phyloP scores from a whole-genome alignment of 306 rosid genomes.

The Senna siamea region DNA sequence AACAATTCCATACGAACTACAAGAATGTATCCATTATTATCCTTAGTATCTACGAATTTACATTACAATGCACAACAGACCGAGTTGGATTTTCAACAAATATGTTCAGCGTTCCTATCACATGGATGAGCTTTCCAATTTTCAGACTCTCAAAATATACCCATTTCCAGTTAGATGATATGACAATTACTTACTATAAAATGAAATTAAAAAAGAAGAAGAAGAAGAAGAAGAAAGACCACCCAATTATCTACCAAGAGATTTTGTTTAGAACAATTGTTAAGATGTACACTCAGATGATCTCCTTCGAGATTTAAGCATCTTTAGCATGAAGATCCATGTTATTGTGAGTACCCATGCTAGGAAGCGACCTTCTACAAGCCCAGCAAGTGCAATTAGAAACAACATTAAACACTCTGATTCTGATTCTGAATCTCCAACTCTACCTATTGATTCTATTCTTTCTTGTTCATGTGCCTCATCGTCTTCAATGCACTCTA shows the following conservation, averaged over 20 bases:
- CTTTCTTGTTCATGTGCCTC: background rate
- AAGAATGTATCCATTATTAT: too few species aligned
- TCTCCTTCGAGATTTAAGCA: slow-evolving; percentile 35
- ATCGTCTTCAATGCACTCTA: too few species aligned
- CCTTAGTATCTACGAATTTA: too few species aligned
- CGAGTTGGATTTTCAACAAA: too few species aligned
- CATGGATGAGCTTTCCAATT: background rate
- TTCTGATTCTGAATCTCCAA: slow-evolving; percentile 38
- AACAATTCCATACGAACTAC: too few species aligned
- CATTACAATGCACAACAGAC: too few species aligned
- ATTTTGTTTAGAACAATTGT: slow-evolving; percentile 31
- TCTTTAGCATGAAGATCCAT: slow-evolving; percentile 61
- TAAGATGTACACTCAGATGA: slow-evolving; percentile 31
- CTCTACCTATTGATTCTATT: background rate
- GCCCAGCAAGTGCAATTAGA: slow-evolving; percentile 63
- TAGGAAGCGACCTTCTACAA: slow-evolving; percentile 55
- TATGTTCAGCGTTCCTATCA: too few species aligned
- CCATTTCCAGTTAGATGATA: background rate
- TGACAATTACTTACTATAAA: background rate
- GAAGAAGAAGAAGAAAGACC: background rate
- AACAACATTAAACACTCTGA: slow-evolving; percentile 45
- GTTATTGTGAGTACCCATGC: slow-evolving; percentile 57
- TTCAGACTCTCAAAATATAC: background rate
- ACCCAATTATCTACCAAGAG: slow-evolving; percentile 30
- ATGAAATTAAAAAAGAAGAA: background rate